Evolutionary conservation across 306 rosid species (phyloP).

Genomic region (Potentilla sterilis): DNA sequence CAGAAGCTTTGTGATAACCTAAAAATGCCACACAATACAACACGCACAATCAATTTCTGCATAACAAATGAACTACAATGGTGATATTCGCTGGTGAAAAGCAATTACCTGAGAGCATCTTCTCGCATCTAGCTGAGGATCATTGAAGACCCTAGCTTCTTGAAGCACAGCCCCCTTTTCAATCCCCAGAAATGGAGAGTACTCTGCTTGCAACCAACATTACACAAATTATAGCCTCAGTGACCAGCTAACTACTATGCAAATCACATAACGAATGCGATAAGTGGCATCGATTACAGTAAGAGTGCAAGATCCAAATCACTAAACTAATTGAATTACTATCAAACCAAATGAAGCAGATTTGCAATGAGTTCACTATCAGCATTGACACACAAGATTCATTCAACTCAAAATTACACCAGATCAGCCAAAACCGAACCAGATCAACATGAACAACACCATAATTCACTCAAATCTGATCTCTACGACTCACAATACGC

Average conservation of each 20-base stretch:
- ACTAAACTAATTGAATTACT: conserved; percentile 20
- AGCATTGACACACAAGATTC: conserved; percentile 26
- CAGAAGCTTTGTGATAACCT: conserved; percentile 95
- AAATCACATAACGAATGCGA: neutral
- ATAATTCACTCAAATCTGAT: conserved; percentile 30
- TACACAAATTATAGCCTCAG: conserved; percentile 9
- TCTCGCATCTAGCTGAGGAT: conserved; percentile 92
- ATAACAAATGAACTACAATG: neutral
- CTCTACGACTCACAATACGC: conserved; percentile 15
- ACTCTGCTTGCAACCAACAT: conserved; percentile 55
- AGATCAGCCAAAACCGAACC: conserved; percentile 31
- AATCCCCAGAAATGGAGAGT: conserved; percentile 89
- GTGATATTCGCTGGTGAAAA: conserved; percentile 7
- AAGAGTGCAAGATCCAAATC: conserved; percentile 30
- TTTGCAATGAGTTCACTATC: conserved; percentile 17
- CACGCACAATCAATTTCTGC: conserved; percentile 23
- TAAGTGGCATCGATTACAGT: conserved; percentile 14
- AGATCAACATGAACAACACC: conserved; percentile 29
- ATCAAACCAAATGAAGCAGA: conserved; percentile 23
- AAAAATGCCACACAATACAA: conserved; percentile 19
- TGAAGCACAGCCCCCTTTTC: conserved; percentile 98
- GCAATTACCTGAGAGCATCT: conserved; percentile 91
- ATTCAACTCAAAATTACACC: conserved; percentile 17
- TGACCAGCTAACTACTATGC: neutral
- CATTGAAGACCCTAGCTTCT: conserved; percentile 98